Percentiles rank a stretch among this genome's conserved stretches.
These are phyloP conservation scores for Cryptococcus sp. DNA, from an alignment of 1,284 basidiomycete species.

Conservation along the genomic window DNA sequence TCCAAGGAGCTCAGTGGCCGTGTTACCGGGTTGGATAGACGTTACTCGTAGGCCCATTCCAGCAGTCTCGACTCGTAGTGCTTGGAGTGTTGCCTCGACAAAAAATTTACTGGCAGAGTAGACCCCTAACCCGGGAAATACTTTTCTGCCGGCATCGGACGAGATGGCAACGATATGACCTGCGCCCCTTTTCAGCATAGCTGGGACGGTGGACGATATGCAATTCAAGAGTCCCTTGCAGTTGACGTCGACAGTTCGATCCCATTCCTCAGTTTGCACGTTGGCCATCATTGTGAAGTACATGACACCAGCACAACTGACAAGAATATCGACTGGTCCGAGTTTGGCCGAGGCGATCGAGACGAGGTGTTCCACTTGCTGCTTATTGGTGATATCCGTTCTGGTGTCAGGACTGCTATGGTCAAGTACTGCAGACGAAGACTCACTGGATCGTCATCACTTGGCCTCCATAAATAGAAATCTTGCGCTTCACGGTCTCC, in stretches of 20 bases:
- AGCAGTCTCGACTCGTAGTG: constrained; percentile 35
- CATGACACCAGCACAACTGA: constrained; percentile 39
- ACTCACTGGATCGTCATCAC: no score
- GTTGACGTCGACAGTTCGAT: constrained; percentile 41
- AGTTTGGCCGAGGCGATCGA: constrained; percentile 18
- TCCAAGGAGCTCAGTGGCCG: constrained; percentile 32
- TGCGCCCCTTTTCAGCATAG: constrained; percentile 18
- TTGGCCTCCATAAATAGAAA: constrained; percentile 22
- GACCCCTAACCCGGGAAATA: constrained; percentile 38
- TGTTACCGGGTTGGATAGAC: constrained; percentile 35
- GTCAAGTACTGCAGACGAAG: no score
- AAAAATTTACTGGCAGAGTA: constrained; percentile 41
- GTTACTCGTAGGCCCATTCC: constrained; percentile 33
- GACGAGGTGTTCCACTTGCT: constrained; percentile 29
- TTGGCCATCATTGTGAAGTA: constrained; percentile 41
- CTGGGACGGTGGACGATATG: constrained; percentile 27
- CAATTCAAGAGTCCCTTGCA: constrained; percentile 38
- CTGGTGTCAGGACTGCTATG: constrained; percentile 21
- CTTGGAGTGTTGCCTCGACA: constrained; percentile 38
- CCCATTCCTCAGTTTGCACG: constrained; percentile 31
- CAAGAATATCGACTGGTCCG: constrained; percentile 32
- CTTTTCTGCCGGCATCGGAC: constrained; percentile 38
- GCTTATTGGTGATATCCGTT: constrained; percentile 30
- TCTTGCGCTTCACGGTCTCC: constrained; percentile 52
- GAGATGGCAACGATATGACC: constrained; percentile 41